Conservation (phyloP, 2,329 filamentous ascomycete genomes). For the Claviceps pusilla region DNA sequence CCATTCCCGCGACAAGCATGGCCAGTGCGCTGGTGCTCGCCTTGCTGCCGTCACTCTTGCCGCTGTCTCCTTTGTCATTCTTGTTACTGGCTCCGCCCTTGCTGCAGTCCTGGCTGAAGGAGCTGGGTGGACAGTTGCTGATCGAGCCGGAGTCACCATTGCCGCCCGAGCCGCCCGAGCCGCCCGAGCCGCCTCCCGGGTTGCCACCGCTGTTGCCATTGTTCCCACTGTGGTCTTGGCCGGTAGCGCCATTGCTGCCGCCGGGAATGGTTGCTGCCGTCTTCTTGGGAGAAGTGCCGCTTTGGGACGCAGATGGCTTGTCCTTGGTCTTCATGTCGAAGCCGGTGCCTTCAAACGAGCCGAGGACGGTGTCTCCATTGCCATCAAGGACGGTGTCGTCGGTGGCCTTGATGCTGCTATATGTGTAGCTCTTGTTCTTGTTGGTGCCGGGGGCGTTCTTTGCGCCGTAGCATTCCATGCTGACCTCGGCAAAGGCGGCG, state of each 20-base stretch:
- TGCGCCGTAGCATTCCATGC: conserved; percentile 71
- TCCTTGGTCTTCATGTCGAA: conserved; percentile 46
- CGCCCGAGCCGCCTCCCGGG: conserved; percentile 13
- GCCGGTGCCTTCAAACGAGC: conserved; percentile 68
- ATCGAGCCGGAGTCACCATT: conserved; percentile 8
- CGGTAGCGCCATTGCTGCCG: conserved; percentile 12
- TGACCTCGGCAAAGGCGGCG: conserved; percentile 60
- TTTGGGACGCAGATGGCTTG: conserved; percentile 12
- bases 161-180: conserved; percentile 9
- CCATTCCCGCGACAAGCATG: conserved; percentile 22
- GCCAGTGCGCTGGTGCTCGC: conserved; percentile 22
- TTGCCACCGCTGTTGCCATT: not conserved
- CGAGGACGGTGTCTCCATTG: conserved; percentile 59
- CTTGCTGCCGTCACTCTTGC: conserved; percentile 18
- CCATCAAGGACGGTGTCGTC: conserved; percentile 68
- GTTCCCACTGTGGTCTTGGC: conserved; percentile 10
- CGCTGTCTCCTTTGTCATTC: conserved; percentile 11
- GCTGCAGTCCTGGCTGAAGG: conserved; percentile 28
- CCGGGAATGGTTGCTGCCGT: conserved; percentile 17
- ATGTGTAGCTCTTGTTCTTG: conserved; percentile 60
- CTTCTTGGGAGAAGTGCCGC: conserved; percentile 10
- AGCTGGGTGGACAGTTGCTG: conserved; percentile 20
- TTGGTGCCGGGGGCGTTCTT: conserved; percentile 48
- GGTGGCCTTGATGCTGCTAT: conserved; percentile 46
- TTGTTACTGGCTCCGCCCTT: conserved; percentile 6